Evolutionary conservation across 768 basidiomycete genomes (phyloP), one percentile per base, ranked within the genome.

Genomic region (Mrakia frigida): DNA sequence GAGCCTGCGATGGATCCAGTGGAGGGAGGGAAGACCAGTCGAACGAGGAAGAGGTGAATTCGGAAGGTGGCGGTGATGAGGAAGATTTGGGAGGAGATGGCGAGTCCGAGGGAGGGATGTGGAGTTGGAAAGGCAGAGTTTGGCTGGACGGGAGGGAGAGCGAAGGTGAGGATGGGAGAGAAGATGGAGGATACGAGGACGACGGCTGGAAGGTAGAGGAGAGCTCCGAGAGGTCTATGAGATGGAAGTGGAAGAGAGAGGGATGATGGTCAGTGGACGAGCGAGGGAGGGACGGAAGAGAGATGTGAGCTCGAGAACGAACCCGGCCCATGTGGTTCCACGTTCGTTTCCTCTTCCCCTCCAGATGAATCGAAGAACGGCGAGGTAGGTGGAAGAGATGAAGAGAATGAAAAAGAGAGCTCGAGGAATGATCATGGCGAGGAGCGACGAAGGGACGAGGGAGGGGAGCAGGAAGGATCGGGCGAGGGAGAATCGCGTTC

Each of bases 81-180:
- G 10, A 67, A 10, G 21, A 39, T 14, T 6, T 67, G 33, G 37
- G 63, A 67, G 6, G 18, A 23, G 16, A 21, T 33, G 63, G 35
- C 35, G 21, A 67, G 63, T 10, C 16, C 63, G 18, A 67, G 35
- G 33, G 63, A 67, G 21, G 16, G 33, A 25, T 67, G 63, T 35
- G 18, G 33, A 37, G 23, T 21, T 10, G 63, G 63, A 21, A 67
- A 67, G 37, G 33, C 35, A 9, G 33, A 33, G 35, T 31, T 63
- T 31, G 61, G 65, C 6, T 39, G 39, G 65, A 68, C 2, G 65
- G 31, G 61, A 33, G 61, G 61, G 14, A 63, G 35, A 23, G 39
- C 39, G 65, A 39, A 68, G 39, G 65, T 39, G 65, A 68, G 35
- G 37, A 68, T 39, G 35, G 65, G 37, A 16, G 65, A 68, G 25